Conservation (phyloP, 108 stramenopile genomes). For the Stephanodiscus triporus region DNA sequence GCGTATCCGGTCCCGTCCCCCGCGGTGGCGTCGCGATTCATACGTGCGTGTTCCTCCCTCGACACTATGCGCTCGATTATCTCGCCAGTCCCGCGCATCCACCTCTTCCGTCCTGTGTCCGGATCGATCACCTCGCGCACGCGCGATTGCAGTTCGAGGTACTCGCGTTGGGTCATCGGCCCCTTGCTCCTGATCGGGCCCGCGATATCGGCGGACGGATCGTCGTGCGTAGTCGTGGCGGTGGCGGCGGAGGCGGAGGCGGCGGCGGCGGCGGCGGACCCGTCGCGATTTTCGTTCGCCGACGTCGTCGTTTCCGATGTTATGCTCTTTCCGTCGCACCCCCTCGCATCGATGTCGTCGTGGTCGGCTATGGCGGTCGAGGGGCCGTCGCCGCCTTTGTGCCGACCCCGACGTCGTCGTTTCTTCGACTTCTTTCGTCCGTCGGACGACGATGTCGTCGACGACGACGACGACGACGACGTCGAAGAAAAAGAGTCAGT, state of each 20-base stretch:
- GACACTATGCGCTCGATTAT: slow-evolving; percentile 92
- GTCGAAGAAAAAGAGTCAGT: not conserved
- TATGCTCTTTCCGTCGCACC: not conserved
- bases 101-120: slow-evolving; percentile 71
- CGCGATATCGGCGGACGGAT: slow-evolving; percentile 6
- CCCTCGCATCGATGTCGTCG: not conserved
- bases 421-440: not conserved
- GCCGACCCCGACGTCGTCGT: not conserved
- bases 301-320: not conserved
- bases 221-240: not conserved
- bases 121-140: slow-evolving; percentile 89
- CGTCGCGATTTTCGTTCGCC: not conserved
- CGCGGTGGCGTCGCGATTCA: slow-evolving; percentile 80
- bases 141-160: slow-evolving; percentile 70
- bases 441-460: not conserved
- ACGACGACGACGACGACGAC: not conserved
- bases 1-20: slow-evolving; percentile 77
- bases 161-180: slow-evolving; percentile 86
- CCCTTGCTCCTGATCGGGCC: slow-evolving; percentile 28
- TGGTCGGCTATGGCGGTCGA: not conserved
- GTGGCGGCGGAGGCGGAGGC: not conserved
- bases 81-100: slow-evolving; percentile 91
- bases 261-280: not conserved
- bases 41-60: slow-evolving; percentile 66
- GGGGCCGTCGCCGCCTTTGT: not conserved